phyloP scores from a whole-genome alignment of 495 filamentous ascomycete species.

The Lasiosphaeria miniovina region DNA sequence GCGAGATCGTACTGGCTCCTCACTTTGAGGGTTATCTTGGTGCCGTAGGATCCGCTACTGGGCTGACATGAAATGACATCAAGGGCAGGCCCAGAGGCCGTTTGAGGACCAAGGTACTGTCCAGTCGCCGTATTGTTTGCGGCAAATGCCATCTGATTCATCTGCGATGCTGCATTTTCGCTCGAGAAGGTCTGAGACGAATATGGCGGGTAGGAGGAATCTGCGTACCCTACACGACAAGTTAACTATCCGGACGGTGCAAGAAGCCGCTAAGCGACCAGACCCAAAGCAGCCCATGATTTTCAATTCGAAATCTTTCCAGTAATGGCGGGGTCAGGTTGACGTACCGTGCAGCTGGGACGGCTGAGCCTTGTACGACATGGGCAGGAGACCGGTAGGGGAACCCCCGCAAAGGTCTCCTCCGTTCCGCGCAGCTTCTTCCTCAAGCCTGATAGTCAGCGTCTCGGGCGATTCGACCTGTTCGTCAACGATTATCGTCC shows the following conservation, averaged over 20 bases:
- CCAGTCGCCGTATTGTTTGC: slow-evolving; percentile 47
- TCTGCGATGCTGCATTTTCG: slow-evolving; percentile 46
- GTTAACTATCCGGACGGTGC: not conserved
- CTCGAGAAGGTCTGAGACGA: slow-evolving; percentile 39
- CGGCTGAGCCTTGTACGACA: slow-evolving; percentile 46
- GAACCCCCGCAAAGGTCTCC: slow-evolving; percentile 47
- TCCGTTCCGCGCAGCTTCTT: slow-evolving; percentile 46
- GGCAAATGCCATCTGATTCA: slow-evolving; percentile 54
- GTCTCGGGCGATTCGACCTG: slow-evolving; percentile 50
- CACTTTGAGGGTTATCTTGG: slow-evolving; percentile 68
- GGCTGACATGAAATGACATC: slow-evolving; percentile 68
- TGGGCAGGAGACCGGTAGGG: slow-evolving; percentile 51
- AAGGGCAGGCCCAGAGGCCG: slow-evolving; percentile 33
- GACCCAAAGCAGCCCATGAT: not conserved
- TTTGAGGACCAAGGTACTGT: slow-evolving; percentile 50
- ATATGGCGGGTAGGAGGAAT: slow-evolving; percentile 45
- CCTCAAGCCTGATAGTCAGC: slow-evolving; percentile 46
- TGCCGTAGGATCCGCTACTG: slow-evolving; percentile 61
- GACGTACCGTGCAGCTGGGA: slow-evolving; percentile 49
- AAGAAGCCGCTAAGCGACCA: too few relatives aligned
- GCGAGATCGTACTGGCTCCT: slow-evolving; percentile 65
- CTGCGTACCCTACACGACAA: slow-evolving; percentile 46
- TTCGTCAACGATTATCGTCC: slow-evolving; percentile 49
- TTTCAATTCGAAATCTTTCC: not conserved
- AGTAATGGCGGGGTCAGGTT: not conserved